Base-by-base conservation (phyloP, 1,284 basidiomycete species). In the Cryptococcus depauperatus region DNA sequence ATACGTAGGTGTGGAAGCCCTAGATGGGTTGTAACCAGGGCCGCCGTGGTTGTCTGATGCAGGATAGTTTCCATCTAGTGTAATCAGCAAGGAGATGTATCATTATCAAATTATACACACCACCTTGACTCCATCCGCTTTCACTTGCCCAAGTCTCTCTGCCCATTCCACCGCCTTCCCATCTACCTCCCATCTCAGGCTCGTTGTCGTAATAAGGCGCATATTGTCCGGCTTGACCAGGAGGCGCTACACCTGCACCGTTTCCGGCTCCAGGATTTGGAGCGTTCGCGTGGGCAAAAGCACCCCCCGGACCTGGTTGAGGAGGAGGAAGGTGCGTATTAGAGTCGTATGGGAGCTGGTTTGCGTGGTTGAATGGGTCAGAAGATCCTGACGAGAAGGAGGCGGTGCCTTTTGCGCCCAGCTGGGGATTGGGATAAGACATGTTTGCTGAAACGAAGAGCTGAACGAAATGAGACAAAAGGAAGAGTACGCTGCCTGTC, bases 271-370 rank as follows among this genome's bases (percentile, higher is more conserved):
- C 58, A 10, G 58, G 57, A 27, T 60, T 58, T 26, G 55, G 54
- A 4, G 51, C 56, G 29, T 46, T 44, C 10, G 50, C 39, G 28
- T 44, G 26, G 32, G 49, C 51, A 35, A 54, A 57, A n/a, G 32
- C 46, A 23, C 19, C n/a, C n/a, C n/a, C n/a, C n/a, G n/a, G n/a
- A n/a, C n/a, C n/a, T 82, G 79, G 69, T 90, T 85, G 56, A 96
- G 76, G 74, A 91, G 82, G 14, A 46, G 32, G 5, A n/a, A n/a
- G n/a, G n/a, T 44, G 54, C n/a, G 45, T 41, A 10, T 50, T 49
- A 26, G 55, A 47, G 29, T 61, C 62, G 37, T 67, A 67, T 19
- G 50, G 48, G 6, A 64, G 57, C 35, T 59, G 51, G 4, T 57
- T 48, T 21, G 56, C 45, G 6, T 59, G 56, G 28, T 63, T 66